Base-by-base conservation (phyloP, 1,139 yeast species). In the Keqinozyma sinolaborantium region DNA sequence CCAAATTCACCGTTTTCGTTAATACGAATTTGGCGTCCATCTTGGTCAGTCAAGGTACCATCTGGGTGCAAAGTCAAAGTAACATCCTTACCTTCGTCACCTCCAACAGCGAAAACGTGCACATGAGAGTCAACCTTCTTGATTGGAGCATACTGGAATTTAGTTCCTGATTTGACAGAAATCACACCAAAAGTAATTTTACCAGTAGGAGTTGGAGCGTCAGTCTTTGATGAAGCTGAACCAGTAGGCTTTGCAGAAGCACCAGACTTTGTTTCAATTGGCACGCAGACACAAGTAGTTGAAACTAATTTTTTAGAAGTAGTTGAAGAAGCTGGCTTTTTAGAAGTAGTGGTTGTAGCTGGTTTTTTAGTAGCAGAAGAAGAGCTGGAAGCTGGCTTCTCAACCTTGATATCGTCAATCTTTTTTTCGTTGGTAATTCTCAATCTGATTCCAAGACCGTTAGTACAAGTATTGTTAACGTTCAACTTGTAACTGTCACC, bases 41-140 rank as follows among this genome's bases (percentile, higher is more conserved):
- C 50, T 36, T 51, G 57, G 47, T 59, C 64, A 15, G 38, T 46
- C 45, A 59, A 53, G 16, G 58, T 36, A 12, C 52, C 50, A 30
- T 57, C 60, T 5, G 40, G 29, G 21, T 45, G 43, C 42, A 58
- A 49, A 7, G 51, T 41, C 32, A 58, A 47, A 10, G 35, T 34
- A 25, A 53, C 43, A 28, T 41, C 53, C 5, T 40, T 32, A 13
- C 64, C 65, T 11, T 50, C 55, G 24, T 33, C 24, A 3, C 63
- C 64, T 13, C 62, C 64, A 23, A 59, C 62, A 8, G 57, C 41
- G 40, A 58, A 57, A 6, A 56, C 62, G 25, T 55, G 60, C 9
- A 53, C 51, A 44, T 58, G 61, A 4, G 50, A 39, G 8, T 38
- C 42, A 12, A 51, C 63, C 44, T 53, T 53, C 39, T 48, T 56